Evolutionary conservation across 169 alveolate species (phyloP).

Genomic region (Sarcocystis neurona): DNA sequence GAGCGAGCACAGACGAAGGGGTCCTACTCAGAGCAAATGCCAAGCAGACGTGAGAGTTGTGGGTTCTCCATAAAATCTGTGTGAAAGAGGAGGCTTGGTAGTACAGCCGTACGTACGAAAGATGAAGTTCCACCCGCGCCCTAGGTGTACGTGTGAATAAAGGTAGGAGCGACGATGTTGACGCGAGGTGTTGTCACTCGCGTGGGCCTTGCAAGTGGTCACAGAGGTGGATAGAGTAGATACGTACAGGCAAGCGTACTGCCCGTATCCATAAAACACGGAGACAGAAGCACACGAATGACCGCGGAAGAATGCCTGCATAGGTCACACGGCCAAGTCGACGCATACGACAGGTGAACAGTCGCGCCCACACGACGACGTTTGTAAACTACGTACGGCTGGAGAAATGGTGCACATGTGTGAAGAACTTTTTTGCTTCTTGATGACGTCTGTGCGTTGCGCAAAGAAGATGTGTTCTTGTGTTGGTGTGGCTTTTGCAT

Average conservation of each 20-base stretch:
- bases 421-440: too few relatives aligned
- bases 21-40: neutral
- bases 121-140: neutral
- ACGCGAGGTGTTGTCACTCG: neutral
- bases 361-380: neutral
- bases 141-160: neutral
- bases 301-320: neutral
- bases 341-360: neutral
- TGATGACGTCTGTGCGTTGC: neutral
- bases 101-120: neutral
- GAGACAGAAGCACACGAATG: neutral
- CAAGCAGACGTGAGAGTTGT: neutral
- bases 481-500: slow-evolving; percentile 29
- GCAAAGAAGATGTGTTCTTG: neutral
- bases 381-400: neutral
- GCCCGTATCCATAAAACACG: neutral
- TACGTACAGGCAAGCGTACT: too few relatives aligned
- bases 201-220: too few relatives aligned
- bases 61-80: neutral
- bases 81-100: neutral
- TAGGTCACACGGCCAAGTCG: neutral
- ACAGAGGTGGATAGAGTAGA: too few relatives aligned
- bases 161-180: too few relatives aligned
- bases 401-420: too few relatives aligned
- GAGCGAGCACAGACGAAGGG: neutral